Base-by-base conservation (phyloP, 1,284 basidiomycete species). In the Cryptococcus jaspeensis region DNA sequence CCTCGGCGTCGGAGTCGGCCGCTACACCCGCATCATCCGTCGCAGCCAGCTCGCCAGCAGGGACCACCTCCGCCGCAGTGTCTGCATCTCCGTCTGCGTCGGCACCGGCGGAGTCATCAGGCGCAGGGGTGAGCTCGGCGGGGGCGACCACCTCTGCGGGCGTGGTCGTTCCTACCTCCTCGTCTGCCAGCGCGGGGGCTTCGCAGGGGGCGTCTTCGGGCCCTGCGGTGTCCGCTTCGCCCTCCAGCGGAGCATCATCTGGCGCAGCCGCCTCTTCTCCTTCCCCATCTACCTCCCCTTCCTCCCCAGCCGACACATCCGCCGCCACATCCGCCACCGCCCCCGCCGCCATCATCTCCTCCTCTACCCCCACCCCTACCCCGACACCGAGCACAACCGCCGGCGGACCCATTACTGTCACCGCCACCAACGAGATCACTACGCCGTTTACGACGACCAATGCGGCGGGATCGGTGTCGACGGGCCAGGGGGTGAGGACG, bases 341-440 rank as follows among this genome's bases (percentile, higher is more conserved):
- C 25, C 15, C 45, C 13, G 23, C 53, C 25, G 13, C 37, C 43
- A 41, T n/a, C 11, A 8, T 32, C n/a, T 20, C 32, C 41, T 32
- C 38, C 6, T 23, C 41, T 9, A 20, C 51, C 11, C 28, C 42
- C 22, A 36, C 28, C 1, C 22, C 51, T 13, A 42, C 39, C 15
- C 37, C 48, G 9, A 20, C 48, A 2, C 41, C 43, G 8, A 25
- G 25, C 13, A 23, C 51, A 23, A 40, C 60, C 7, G 18, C 60
- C 2, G 56, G 51, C 20, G 42, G 48, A 16, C 51, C 58, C 16
- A 50, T 58, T 11, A 50, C 53, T 22, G 60, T 53, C 28, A 64
- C 62, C 4, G 62, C 60, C 8, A 64, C 62, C 9, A 8, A 52
- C 22, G 41, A 53, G 1, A 36, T 59, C 38, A 61, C 57, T 9